Conservation (phyloP, 2,329 filamentous ascomycete species). For the Aspergillus oerlinghausenensis region DNA sequence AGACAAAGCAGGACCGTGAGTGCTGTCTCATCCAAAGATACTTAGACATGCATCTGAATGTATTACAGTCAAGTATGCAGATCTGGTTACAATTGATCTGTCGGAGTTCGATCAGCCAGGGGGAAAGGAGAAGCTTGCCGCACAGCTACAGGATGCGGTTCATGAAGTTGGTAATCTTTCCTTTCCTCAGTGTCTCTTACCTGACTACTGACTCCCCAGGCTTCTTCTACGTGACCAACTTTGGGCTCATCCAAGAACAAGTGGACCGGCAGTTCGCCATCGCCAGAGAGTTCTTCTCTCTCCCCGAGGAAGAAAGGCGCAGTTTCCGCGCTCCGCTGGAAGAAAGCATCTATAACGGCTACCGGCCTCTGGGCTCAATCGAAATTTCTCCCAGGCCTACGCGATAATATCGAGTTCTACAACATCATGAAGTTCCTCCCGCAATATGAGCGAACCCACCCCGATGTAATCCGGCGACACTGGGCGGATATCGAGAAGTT, state of each 20-base stretch:
- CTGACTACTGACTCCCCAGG: slow-evolving; percentile 27
- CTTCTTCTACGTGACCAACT: slow-evolving; percentile 61
- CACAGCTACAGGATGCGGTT: slow-evolving; percentile 51
- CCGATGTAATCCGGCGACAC: slow-evolving; percentile 46
- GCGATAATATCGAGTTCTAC: slow-evolving; percentile 57
- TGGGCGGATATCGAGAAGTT: slow-evolving; percentile 55
- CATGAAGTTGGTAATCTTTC: slow-evolving; percentile 33
- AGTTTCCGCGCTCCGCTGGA: slow-evolving; percentile 49
- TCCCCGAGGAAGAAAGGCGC: slow-evolving; percentile 53
- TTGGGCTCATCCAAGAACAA: slow-evolving; percentile 53
- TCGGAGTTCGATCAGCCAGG: slow-evolving; percentile 50
- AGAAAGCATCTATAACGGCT: slow-evolving; percentile 54
- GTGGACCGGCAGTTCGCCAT: slow-evolving; percentile 58
- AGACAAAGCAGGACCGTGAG: slow-evolving; percentile 8
- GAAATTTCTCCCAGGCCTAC: slow-evolving; percentile 26
- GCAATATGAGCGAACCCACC: slow-evolving; percentile 42
- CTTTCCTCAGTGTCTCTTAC: not conserved
- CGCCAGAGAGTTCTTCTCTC: slow-evolving; percentile 52
- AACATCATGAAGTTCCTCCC: slow-evolving; percentile 56
- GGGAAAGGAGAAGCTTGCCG: slow-evolving; percentile 50
- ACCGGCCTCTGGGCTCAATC: slow-evolving; percentile 42
- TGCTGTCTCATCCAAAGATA: not conserved
- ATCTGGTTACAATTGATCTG: slow-evolving; percentile 52
- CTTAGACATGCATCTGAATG: too few relatives aligned
- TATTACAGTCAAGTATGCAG: slow-evolving; percentile 29